phyloP scores from a whole-genome alignment of 208 protist species.

The Trichomonas vaginalis region DNA sequence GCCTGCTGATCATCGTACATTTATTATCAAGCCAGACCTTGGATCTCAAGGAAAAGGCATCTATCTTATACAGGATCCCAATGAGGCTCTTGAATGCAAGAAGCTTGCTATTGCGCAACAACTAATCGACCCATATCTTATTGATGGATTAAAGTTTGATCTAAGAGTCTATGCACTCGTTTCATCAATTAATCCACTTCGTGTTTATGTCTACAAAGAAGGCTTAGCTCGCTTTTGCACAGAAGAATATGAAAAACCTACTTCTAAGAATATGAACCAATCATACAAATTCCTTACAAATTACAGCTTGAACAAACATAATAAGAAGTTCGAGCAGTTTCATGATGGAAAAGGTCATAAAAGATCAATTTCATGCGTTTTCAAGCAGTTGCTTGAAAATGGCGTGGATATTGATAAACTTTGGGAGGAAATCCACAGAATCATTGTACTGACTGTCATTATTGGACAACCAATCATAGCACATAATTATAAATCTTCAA shows the following conservation, averaged over 20 bases:
- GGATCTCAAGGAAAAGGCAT: slow-evolving; percentile 16
- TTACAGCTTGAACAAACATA: slow-evolving; percentile 39
- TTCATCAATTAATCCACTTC: slow-evolving; percentile 26
- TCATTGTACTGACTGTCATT: not conserved
- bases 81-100: not conserved
- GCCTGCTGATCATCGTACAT: not conserved
- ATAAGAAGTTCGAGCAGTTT: not conserved
- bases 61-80: not conserved
- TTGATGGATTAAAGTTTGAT: slow-evolving; percentile 24
- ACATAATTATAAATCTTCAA: not conserved
- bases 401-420: not conserved
- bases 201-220: slow-evolving; percentile 38
- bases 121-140: slow-evolving; percentile 18
- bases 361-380: not conserved
- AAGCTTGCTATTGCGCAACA: not conserved
- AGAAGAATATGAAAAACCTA: slow-evolving; percentile 28
- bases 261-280: slow-evolving; percentile 17
- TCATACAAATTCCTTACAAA: slow-evolving; percentile 37
- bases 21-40: slow-evolving; percentile 23
- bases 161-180: slow-evolving; percentile 19
- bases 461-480: not conserved
- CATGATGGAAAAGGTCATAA: slow-evolving; percentile 8
- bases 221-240: slow-evolving; percentile 36
- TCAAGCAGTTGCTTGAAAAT: not conserved
- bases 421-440: not conserved